phyloP scores from a whole-genome alignment of 164 flowering plant species.

The Berberis thunbergii region DNA sequence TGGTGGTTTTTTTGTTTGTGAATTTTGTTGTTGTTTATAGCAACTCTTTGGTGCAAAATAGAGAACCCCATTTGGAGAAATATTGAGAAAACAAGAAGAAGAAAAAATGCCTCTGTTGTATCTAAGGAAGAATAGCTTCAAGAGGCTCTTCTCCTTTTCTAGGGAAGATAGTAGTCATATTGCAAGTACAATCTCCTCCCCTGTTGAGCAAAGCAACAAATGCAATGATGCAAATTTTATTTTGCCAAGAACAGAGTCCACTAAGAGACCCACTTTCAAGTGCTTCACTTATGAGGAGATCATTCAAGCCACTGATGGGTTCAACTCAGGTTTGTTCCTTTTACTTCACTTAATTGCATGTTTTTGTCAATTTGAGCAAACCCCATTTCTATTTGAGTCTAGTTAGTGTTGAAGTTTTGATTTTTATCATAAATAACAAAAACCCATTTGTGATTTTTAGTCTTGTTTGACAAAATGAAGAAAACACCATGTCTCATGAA shows the following conservation, averaged over 20 bases:
- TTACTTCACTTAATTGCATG: not conserved
- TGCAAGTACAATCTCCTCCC: not conserved
- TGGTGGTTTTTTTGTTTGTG: not conserved
- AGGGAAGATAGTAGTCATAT: slow-evolving; percentile 4
- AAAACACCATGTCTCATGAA: no score
- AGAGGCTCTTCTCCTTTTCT: slow-evolving; percentile 49
- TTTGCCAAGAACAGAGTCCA: slow-evolving; percentile 14
- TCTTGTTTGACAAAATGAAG: no score
- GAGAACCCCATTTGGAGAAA: slow-evolving; percentile 1
- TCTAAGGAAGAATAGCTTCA: slow-evolving; percentile 45
- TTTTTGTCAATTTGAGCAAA: not conserved
- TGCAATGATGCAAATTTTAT: not conserved
- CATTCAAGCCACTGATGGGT: slow-evolving; percentile 64
- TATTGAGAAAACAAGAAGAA: not conserved
- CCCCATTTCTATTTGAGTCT: not conserved
- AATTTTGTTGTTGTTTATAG: not conserved
- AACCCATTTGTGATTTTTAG: no score
- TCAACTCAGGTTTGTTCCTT: slow-evolving; percentile 44
- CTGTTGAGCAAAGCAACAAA: not conserved
- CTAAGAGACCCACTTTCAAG: slow-evolving; percentile 65
- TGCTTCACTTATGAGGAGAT: slow-evolving; percentile 82
- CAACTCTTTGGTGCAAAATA: slow-evolving; percentile 4
- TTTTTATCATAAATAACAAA: no score
- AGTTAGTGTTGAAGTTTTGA: not conserved
- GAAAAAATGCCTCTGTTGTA: slow-evolving; percentile 15